Evolutionary conservation across 139 green algal genomes (phyloP).

Genomic region (Tetradesmus obliquus): DNA sequence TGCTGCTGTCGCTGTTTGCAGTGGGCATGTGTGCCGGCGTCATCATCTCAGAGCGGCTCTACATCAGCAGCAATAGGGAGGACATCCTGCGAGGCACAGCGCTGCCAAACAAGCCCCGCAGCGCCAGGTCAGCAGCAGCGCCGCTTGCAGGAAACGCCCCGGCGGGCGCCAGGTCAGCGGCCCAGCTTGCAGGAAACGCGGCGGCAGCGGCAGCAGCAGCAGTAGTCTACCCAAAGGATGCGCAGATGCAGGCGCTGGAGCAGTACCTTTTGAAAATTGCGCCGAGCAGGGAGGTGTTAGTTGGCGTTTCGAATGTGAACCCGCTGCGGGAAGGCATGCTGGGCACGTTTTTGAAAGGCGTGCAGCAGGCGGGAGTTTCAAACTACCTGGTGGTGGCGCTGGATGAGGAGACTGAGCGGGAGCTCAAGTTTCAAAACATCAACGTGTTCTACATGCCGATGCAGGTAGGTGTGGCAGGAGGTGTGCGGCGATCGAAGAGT

Average conservation of each 20-base stretch:
- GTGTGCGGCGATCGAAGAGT: background rate
- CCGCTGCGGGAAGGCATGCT: slow-evolving; percentile 79
- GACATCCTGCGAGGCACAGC: slow-evolving; percentile 27
- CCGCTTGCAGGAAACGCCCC: background rate
- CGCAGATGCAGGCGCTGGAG: slow-evolving; percentile 44
- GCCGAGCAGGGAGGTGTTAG: slow-evolving; percentile 85
- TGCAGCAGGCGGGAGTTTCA: slow-evolving; percentile 60
- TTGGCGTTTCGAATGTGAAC: slow-evolving; percentile 93
- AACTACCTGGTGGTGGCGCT: slow-evolving; percentile 96
- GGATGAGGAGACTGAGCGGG: slow-evolving; percentile 76
- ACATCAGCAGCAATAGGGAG: slow-evolving; percentile 55
- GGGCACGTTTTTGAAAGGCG: slow-evolving; percentile 68
- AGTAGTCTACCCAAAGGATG: slow-evolving; percentile 5
- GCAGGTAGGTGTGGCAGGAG: slow-evolving; percentile 5
- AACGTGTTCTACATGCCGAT: slow-evolving; percentile 62
- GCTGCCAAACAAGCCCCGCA: background rate
- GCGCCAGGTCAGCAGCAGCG: slow-evolving; percentile 26
- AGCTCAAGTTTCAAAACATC: slow-evolving; percentile 52
- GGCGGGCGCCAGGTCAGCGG: slow-evolving; percentile 11
- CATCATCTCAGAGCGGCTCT: slow-evolving; percentile 71
- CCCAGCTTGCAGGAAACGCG: background rate
- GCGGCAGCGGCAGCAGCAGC: slow-evolving; percentile 8
- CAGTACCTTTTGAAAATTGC: slow-evolving; percentile 74
- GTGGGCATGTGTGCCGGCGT: slow-evolving; percentile 77
- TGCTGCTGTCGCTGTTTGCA: slow-evolving; percentile 63